These are phyloP conservation scores for Candida sanyaensis DNA, from an alignment of 1,139 yeast genomes.

Conservation along the genomic window DNA sequence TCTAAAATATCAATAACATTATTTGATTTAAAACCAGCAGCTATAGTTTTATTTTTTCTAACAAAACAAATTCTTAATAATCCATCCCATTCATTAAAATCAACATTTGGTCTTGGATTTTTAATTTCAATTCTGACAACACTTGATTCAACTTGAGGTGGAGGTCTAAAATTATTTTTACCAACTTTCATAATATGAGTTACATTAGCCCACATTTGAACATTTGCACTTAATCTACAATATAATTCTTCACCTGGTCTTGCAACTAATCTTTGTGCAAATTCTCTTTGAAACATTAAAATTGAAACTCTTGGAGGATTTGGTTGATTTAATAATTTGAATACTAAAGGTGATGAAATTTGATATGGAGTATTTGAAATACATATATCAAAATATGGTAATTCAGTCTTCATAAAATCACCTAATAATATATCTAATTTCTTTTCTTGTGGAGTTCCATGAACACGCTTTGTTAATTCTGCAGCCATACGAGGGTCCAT, in stretches of 20 bases:
- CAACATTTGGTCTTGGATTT: conserved; percentile 87
- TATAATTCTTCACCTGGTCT: conserved; percentile 93
- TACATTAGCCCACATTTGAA: conserved; percentile 99
- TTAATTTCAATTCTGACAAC: conserved; percentile 94
- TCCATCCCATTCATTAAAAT: conserved; percentile 97
- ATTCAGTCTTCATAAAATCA: conserved; percentile 92
- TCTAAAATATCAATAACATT: conserved; percentile 85
- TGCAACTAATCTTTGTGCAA: conserved; percentile 89
- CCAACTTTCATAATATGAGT: conserved; percentile 99
- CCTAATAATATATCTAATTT: conserved; percentile 90
- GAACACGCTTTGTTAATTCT: conserved; percentile 94
- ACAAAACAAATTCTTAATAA: conserved; percentile 86
- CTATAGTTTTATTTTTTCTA: conserved; percentile 87
- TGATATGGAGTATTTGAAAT: conserved; percentile 98
- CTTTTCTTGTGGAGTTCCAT: conserved; percentile 91
- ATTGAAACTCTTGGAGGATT: conserved; percentile 94
- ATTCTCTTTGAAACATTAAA: conserved; percentile 97
- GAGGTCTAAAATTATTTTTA: conserved; percentile 94
- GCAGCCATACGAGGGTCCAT: conserved; percentile 99
- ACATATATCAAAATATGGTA: conserved; percentile 94
- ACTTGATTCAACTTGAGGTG: conserved; percentile 97
- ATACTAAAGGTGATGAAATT: conserved; percentile 93
- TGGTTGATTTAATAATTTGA: conserved; percentile 87
- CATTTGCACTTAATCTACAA: conserved; percentile 92
- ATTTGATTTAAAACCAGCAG: conserved; percentile 87